Conservation (phyloP, 2,329 filamentous ascomycete genomes). For the Dactylellina parvicollis region DNA sequence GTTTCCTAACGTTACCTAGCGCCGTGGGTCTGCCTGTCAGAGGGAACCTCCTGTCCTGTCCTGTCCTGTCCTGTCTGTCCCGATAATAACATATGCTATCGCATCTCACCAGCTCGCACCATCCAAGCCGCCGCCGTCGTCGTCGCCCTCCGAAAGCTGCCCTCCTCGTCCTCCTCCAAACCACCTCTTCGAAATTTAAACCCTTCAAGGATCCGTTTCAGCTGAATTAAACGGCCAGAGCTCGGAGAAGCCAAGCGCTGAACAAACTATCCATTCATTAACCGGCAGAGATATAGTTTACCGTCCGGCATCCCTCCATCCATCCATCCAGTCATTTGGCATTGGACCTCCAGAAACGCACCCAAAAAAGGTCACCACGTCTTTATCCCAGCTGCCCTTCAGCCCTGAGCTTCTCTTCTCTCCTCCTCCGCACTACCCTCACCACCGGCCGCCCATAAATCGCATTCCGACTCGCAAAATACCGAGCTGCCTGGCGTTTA, state of each 20-base stretch:
- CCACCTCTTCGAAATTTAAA: neutral
- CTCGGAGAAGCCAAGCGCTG: slow-evolving; percentile 29
- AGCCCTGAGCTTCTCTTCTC: neutral
- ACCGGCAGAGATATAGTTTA: neutral
- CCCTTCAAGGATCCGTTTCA: neutral
- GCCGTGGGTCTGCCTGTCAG: too few relatives aligned
- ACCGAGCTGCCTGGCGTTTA: neutral
- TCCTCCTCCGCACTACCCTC: neutral
- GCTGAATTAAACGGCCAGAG: neutral
- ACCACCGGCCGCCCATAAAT: neutral
- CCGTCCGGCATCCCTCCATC: neutral
- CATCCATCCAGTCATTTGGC: neutral
- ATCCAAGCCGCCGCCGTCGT: too few relatives aligned
- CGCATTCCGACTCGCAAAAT: neutral
- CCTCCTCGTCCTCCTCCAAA: neutral
- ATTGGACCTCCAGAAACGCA: slow-evolving; percentile 22
- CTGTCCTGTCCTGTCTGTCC: too few relatives aligned
- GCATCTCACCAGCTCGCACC: too few relatives aligned
- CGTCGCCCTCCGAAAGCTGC: too few relatives aligned
- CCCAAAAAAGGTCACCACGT: neutral
- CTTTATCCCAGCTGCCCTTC: neutral
- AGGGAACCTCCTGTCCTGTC: too few relatives aligned
- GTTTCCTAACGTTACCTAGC: too few relatives aligned
- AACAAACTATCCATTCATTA: neutral
- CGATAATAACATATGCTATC: too few relatives aligned